Base-by-base conservation (phyloP, 2,329 filamentous ascomycete genomes). In the Amphichorda felina region DNA sequence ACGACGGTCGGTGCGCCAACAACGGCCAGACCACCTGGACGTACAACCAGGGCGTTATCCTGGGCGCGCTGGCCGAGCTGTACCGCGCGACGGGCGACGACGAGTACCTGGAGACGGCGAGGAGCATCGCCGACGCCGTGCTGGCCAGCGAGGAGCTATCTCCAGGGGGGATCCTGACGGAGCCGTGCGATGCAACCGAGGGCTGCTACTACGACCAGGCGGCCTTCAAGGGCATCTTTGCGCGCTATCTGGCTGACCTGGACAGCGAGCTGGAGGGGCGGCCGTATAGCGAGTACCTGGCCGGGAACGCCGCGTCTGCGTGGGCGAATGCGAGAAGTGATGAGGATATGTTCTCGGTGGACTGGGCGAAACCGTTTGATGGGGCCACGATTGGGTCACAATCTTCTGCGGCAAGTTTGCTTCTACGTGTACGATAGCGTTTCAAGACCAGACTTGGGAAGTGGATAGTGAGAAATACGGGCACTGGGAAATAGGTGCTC, bases 151-250 rank as follows among this genome's bases (percentile, higher is more conserved):
- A 47, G 9, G 43, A 56, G 17, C 49, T 74, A 5, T 50, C 63
- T 4, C 60, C 67, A 40, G 38, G 51, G 0, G 52, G 64, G 35
- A 59, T 77, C 18, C 54, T 79, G 4, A 41, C 50, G 11, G 57
- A 61, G 45, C 45, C 48, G 8, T 55, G 54, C 40, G 43, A 50
- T 38, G 57, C 60, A 40, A 46, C 50, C 14, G 38, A 43, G 11
- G 34, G 42, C 8, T 51, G 51, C 28, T 44, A 59, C 42, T 71
- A 64, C 36, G 61, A 59, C 9, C 47, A 14, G 69, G 77, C 40
- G 68, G 63, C 2, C 64, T 86, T 85, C 66, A 85, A 86, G 54
- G 81, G 81, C 4, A 63, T 84, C 25, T 82, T 84, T 42, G 64
- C 72, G 13, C 63, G 66, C 24, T 67, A 70, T 37, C 54, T 86